Evolutionary conservation across 2,329 filamentous ascomycete species (phyloP), one percentile per base, ranked within the genome.

Genomic region (Cladophialophora bantiana): DNA sequence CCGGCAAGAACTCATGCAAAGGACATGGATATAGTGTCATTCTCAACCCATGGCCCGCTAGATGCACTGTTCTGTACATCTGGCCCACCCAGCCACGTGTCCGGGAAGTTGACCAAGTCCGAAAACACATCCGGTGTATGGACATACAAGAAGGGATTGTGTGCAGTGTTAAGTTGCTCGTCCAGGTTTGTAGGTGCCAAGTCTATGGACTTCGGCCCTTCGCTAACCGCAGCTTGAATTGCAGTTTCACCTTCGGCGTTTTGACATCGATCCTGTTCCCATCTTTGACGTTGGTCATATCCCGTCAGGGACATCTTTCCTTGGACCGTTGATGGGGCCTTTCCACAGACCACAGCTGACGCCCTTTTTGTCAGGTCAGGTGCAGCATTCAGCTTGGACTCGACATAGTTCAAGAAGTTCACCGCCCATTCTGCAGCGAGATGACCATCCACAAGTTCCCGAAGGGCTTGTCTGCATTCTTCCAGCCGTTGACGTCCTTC

Each of bases 401-500:
- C 54, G 10, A 42, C 54, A 40, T 40, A 42, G 15, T 12, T 57
- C 54, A 57, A 57, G 35, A 57, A 57, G n/a, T 42, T 42, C 6
- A 57, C 18, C 5, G 54, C 54, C 54, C 54, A 57, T 15, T 57
- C 54, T 5, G 54, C 54, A 20, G 54, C 15, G 1, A 57, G 15
- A 13, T 57, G 34, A 15, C 34, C 35, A 5, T 57, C 54, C 15
- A 36, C 35, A 13, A 57, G 54, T 57, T 57, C 54, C 32, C 54
- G 34, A 12, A 57, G 34, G 10, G 60, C 60, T 13, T 40, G 54
- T 45, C 36, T 55, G 32, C 64, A 75, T 58, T 73, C 70, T 15
- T 66, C 64, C n/a, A 66, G 40, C 45, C 34, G 20, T 38, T 57
- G 57, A 18, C 13, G n/a, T 15, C 57, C 64, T 45, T 62, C 58